A percentile compares a stretch with the other conserved stretches of the same genome.
These are phyloP conservation scores for Stephanodiscus minutulus DNA, from an alignment of 108 stramenopile species.

Conservation along the genomic window DNA sequence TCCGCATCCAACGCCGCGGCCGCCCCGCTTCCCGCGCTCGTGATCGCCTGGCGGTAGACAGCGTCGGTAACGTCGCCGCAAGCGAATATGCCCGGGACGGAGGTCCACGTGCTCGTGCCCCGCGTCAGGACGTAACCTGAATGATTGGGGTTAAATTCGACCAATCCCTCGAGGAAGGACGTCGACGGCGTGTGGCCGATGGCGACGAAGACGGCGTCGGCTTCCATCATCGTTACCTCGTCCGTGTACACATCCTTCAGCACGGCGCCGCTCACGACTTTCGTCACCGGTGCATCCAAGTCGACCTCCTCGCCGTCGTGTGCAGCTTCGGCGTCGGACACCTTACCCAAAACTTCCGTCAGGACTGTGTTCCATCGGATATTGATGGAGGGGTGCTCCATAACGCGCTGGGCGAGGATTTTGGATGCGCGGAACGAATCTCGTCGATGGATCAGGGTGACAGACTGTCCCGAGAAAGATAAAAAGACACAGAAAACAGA, in stretches of 20 bases:
- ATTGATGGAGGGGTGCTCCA: conserved; percentile 80
- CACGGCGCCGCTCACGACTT: conserved; percentile 76
- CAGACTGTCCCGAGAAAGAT: conserved; percentile 33
- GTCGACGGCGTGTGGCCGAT: conserved; percentile 96
- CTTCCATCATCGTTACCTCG: conserved; percentile 53
- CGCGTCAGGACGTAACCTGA: conserved; percentile 78
- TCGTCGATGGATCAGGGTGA: conserved; percentile 91
- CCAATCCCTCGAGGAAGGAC: conserved; percentile 73
- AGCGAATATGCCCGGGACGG: conserved; percentile 93
- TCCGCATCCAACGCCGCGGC: conserved; percentile 96
- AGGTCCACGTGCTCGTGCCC: conserved; percentile 73
- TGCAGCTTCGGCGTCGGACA: conserved; percentile 29
- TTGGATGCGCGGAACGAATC: conserved; percentile 91
- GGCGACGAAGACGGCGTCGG: conserved; percentile 92
- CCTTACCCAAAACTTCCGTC: conserved; percentile 67
- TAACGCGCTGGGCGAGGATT: conserved; percentile 85
- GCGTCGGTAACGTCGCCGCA: conserved; percentile 95
- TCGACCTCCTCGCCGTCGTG: conserved; percentile 61
- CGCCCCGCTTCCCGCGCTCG: conserved; percentile 93
- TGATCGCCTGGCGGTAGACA: conserved; percentile 95
- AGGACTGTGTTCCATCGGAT: conserved; percentile 88
- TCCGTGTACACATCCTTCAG: conserved; percentile 68
- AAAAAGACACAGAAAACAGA: neutral
- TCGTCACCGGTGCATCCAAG: conserved; percentile 54
- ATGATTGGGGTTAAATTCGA: conserved; percentile 84